Percentiles rank a stretch among this genome's conserved stretches.
Conservation (phyloP, 2,329 filamentous ascomycete species). For the Aspergillus niger region DNA sequence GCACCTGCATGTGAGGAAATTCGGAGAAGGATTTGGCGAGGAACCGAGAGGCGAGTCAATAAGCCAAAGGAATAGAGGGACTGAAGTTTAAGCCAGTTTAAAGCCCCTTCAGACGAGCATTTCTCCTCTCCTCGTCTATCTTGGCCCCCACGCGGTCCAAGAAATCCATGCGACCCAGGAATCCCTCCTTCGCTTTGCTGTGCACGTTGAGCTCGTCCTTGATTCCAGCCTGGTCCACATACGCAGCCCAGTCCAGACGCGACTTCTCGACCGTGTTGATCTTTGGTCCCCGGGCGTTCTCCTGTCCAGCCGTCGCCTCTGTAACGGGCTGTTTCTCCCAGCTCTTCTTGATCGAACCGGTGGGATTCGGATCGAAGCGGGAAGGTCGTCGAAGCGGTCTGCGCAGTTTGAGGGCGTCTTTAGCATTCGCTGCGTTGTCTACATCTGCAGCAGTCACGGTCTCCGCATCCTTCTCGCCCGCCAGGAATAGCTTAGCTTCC, state of each 20-base stretch:
- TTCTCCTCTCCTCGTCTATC: slow-evolving; percentile 58
- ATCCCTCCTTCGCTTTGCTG: slow-evolving; percentile 63
- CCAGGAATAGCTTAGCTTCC: slow-evolving; percentile 57
- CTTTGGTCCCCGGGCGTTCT: slow-evolving; percentile 54
- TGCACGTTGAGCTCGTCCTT: slow-evolving; percentile 63
- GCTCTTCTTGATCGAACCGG: slow-evolving; percentile 46
- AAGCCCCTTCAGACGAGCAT: slow-evolving; percentile 50
- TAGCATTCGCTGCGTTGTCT: slow-evolving; percentile 22
- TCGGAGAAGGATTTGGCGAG: not conserved
- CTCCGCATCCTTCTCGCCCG: slow-evolving; percentile 41
- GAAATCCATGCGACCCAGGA: slow-evolving; percentile 64
- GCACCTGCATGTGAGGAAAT: not conserved
- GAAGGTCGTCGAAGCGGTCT: slow-evolving; percentile 47
- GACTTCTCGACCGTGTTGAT: slow-evolving; percentile 69
- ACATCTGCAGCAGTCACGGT: slow-evolving; percentile 29
- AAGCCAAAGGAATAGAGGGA: not conserved
- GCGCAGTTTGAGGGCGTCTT: slow-evolving; percentile 31
- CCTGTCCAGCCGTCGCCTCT: slow-evolving; percentile 23
- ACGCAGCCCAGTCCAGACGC: slow-evolving; percentile 65
- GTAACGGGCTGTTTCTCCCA: slow-evolving; percentile 43
- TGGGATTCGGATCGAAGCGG: slow-evolving; percentile 50
- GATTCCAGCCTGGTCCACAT: slow-evolving; percentile 63
- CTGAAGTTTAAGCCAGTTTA: slow-evolving; percentile 14
- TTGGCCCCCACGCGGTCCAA: slow-evolving; percentile 59
- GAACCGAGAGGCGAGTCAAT: not conserved